A percentile compares a stretch with the other conserved stretches of the same genome.
Conservation (phyloP, 768 basidiomycete species). For the Tylopilus sp. region DNA sequence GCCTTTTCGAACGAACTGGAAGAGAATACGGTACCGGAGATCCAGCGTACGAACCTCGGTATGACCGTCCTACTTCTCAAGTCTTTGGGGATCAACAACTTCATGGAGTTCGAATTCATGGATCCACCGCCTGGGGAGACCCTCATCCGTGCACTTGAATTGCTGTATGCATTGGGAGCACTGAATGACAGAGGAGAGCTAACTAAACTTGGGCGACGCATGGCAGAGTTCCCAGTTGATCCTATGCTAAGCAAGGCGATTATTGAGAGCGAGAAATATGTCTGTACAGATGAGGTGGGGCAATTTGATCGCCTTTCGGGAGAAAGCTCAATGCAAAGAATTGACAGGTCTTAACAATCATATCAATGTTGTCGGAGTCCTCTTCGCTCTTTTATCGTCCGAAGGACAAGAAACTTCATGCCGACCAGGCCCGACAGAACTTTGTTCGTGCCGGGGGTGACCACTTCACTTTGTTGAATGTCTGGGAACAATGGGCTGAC, state of each 20-base stretch:
- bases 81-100: conserved; percentile 96
- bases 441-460: conserved; percentile 95
- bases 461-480: conserved; percentile 95
- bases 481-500: conserved; percentile 99
- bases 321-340: neutral
- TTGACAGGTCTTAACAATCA: conserved; percentile 85
- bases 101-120: conserved; percentile 97
- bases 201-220: conserved; percentile 93
- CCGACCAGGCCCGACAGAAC: conserved; percentile 96
- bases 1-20: conserved; percentile 95
- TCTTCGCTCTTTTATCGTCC: conserved; percentile 94
- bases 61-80: conserved; percentile 95
- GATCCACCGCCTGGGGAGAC: conserved; percentile 98
- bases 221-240: conserved; percentile 99
- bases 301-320: neutral
- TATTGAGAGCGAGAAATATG: conserved; percentile 91
- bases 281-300: conserved; percentile 93
- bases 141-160: conserved; percentile 88
- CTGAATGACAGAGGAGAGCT: conserved; percentile 95
- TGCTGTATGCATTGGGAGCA: conserved; percentile 93
- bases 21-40: conserved; percentile 96
- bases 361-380: conserved; percentile 95
- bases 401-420: conserved; percentile 97
- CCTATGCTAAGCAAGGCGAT: conserved; percentile 97
- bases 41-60: conserved; percentile 96